phyloP scores from a whole-genome alignment of 192 early-diverging fungal genomes.

The Haplosporangium gracile region DNA sequence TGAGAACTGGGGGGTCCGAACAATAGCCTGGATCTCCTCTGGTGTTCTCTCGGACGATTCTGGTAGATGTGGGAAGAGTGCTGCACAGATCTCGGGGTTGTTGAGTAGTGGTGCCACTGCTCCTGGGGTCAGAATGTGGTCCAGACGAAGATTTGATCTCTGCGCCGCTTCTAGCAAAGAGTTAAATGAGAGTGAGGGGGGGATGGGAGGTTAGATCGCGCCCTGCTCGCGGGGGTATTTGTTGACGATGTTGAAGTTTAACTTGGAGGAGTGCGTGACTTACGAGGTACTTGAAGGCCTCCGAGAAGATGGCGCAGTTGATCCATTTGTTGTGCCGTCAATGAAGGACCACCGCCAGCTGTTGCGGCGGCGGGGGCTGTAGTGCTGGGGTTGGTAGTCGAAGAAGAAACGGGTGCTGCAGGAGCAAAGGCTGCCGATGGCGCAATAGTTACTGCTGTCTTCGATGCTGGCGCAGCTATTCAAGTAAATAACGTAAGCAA shows the following conservation, averaged over 20 bases:
- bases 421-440: constrained; percentile 47
- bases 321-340: constrained; percentile 60
- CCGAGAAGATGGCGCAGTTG: constrained; percentile 60
- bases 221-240: background rate
- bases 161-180: background rate
- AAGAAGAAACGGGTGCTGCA: constrained; percentile 19
- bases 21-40: constrained; percentile 62
- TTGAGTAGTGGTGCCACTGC: constrained; percentile 58
- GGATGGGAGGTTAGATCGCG: background rate
- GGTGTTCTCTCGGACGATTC: constrained; percentile 57
- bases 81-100: constrained; percentile 56
- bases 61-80: constrained; percentile 64
- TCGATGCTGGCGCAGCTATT: background rate
- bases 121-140: constrained; percentile 55
- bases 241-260: background rate
- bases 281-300: constrained; percentile 60
- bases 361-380: background rate
- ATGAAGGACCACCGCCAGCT: constrained; percentile 16
- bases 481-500: background rate
- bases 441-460: constrained; percentile 4
- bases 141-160: constrained; percentile 51
- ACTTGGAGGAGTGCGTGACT: background rate
- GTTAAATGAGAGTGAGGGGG: background rate
- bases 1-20: constrained; percentile 64
- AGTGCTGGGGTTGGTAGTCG: background rate